phyloP scores from a whole-genome alignment of 345 rosid genomes.

The Arabidopsis suecica region DNA sequence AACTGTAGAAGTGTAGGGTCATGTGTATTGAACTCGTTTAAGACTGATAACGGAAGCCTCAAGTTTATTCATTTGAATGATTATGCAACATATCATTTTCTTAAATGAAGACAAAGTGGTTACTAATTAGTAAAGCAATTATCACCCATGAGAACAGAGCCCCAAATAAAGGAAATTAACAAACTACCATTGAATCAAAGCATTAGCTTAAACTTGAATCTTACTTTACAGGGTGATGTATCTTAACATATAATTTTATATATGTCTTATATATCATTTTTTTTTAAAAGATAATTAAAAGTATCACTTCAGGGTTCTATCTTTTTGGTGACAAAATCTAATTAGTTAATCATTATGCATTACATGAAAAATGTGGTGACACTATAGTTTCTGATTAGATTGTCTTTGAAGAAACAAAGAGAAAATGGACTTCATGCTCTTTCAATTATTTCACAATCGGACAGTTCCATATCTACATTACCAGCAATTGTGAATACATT shows the following conservation, averaged over 20 bases:
- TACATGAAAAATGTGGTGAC: conserved; percentile 25
- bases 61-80: conserved; percentile 19
- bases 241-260: conserved; percentile 40
- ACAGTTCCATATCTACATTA: conserved; percentile 6
- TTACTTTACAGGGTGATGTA: conserved; percentile 43
- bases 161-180: conserved; percentile 38
- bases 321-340: conserved; percentile 41
- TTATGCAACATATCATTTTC: conserved; percentile 29
- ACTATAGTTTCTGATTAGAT: conserved; percentile 36
- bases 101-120: conserved; percentile 45
- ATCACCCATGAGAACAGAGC: conserved; percentile 42
- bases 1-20: conserved; percentile 38
- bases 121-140: conserved; percentile 38
- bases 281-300: conserved; percentile 4
- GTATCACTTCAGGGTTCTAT: conserved; percentile 35
- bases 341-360: conserved; percentile 40
- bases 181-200: conserved; percentile 44
- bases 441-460: conserved; percentile 12
- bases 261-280: conserved; percentile 10
- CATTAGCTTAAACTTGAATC: conserved; percentile 52
- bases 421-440: conserved; percentile 34
- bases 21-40: conserved; percentile 23
- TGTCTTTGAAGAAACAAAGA: conserved; percentile 44
- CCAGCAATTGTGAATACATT: background rate
- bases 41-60: conserved; percentile 27